Conservation (phyloP, 129 eudicot species). For the Escallonia herrerae region DNA sequence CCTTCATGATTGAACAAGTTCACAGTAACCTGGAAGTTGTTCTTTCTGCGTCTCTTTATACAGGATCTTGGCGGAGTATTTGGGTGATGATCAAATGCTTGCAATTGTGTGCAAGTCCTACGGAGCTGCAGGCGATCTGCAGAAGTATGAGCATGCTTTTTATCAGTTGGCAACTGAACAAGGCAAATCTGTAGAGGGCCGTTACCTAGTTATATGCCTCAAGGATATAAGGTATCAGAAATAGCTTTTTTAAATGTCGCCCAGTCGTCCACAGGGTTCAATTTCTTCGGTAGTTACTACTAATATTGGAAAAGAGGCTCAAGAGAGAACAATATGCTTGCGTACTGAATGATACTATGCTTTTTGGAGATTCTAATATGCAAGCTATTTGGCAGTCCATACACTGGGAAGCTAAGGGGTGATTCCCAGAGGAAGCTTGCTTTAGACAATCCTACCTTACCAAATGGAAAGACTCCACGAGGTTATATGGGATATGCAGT, state of each 20-base stretch:
- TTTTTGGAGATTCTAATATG: neutral
- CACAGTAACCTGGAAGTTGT: neutral
- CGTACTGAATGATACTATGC: neutral
- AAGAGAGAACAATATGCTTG: too few species aligned
- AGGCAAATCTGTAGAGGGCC: constrained; percentile 25
- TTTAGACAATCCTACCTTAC: constrained; percentile 38
- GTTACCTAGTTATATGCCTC: constrained; percentile 47
- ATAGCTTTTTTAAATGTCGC: neutral
- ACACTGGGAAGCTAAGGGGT: constrained; percentile 2
- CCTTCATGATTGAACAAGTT: neutral
- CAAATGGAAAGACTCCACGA: constrained; percentile 36
- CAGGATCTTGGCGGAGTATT: constrained; percentile 56
- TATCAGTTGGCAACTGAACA: constrained; percentile 23
- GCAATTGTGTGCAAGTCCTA: constrained; percentile 59
- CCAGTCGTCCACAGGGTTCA: too few species aligned
- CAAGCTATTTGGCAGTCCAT: constrained; percentile 29
- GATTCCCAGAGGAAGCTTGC: constrained; percentile 45
- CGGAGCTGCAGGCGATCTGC: constrained; percentile 30
- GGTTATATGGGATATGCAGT: constrained; percentile 73
- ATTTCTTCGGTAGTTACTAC: too few species aligned
- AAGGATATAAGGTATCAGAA: constrained; percentile 54
- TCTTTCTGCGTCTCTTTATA: constrained; percentile 6
- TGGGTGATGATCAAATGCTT: constrained; percentile 69
- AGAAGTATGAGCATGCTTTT: constrained; percentile 30
- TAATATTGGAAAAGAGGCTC: too few species aligned